A percentile compares a stretch with the other conserved stretches of the same genome.
These are phyloP conservation scores for Populus davidiana DNA, from an alignment of 345 rosid genomes.

Conservation along the genomic window DNA sequence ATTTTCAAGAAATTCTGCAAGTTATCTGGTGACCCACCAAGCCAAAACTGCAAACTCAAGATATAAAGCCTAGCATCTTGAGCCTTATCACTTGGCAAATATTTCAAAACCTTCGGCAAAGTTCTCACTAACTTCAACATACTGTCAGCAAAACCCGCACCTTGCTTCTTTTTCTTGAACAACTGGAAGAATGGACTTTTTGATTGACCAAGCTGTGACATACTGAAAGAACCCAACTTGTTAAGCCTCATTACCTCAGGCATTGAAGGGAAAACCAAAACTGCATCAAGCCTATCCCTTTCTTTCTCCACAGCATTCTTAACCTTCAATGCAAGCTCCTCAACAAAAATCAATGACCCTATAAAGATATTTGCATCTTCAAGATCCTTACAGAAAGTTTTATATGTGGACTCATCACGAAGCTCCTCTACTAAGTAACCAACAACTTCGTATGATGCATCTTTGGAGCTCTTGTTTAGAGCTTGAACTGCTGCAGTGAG, in stretches of 20 bases:
- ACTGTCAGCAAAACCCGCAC: slow-evolving; percentile 92
- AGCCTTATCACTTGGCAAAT: slow-evolving; percentile 95
- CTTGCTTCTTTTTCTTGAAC: slow-evolving; percentile 88
- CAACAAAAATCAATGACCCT: slow-evolving; percentile 90
- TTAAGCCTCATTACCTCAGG: slow-evolving; percentile 98
- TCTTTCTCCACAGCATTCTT: slow-evolving; percentile 89
- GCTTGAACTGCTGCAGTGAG: slow-evolving; percentile 74
- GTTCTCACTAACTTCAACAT: slow-evolving; percentile 97
- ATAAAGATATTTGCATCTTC: slow-evolving; percentile 90
- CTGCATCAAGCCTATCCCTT: slow-evolving; percentile 93
- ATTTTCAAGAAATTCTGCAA: slow-evolving; percentile 91
- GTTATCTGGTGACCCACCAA: slow-evolving; percentile 94
- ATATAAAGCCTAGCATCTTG: slow-evolving; percentile 97
- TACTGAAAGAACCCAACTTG: slow-evolving; percentile 92
- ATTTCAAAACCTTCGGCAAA: slow-evolving; percentile 92
- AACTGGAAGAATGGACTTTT: slow-evolving; percentile 91
- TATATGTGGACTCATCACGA: slow-evolving; percentile 62
- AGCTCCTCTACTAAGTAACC: slow-evolving; percentile 98
- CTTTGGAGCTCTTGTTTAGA: slow-evolving; percentile 55
- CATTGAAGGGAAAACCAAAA: slow-evolving; percentile 98
- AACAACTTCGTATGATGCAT: slow-evolving; percentile 78
- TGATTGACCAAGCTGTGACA: slow-evolving; percentile 96
- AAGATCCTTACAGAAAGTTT: slow-evolving; percentile 75
- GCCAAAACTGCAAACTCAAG: slow-evolving; percentile 97
- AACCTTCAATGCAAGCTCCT: slow-evolving; percentile 88